These are phyloP conservation scores for Helicosporidium sp. DNA, from an alignment of 139 green algal species.

Conservation along the genomic window DNA sequence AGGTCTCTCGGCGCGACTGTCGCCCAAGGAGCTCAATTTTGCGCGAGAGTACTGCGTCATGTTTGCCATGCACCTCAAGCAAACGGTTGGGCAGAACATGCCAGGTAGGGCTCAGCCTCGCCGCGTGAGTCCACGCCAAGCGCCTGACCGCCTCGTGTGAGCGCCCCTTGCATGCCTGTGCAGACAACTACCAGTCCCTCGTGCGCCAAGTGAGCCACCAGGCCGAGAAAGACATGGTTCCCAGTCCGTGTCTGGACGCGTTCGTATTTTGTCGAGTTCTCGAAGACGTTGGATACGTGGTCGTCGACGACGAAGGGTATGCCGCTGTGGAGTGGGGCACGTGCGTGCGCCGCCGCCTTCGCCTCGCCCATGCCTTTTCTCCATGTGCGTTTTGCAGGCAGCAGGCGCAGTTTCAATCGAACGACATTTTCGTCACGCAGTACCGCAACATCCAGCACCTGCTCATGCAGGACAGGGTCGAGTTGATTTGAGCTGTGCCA, in stretches of 20 bases:
- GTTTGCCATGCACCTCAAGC: constrained; percentile 18
- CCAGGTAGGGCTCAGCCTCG: too few relatives aligned
- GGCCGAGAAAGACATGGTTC: constrained; percentile 22
- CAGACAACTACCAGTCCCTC: constrained; percentile 21
- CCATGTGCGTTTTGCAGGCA: too few relatives aligned
- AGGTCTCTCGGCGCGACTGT: constrained; percentile 14
- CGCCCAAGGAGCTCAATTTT: constrained; percentile 13
- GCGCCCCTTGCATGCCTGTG: not conserved
- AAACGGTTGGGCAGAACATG: constrained; percentile 14
- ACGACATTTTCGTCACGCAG: too few relatives aligned
- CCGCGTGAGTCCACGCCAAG: not conserved
- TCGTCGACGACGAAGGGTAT: constrained; percentile 22
- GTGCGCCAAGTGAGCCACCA: constrained; percentile 17
- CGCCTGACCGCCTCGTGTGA: too few relatives aligned
- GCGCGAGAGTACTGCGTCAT: constrained; percentile 18
- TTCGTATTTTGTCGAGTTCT: constrained; percentile 30
- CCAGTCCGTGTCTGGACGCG: constrained; percentile 15
- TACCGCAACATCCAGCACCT: too few relatives aligned
- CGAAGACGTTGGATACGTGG: constrained; percentile 21
- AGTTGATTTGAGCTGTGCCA: too few relatives aligned
- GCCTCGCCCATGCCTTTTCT: too few relatives aligned
- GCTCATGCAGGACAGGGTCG: too few relatives aligned
- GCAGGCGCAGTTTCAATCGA: too few relatives aligned
- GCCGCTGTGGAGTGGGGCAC: too few relatives aligned
- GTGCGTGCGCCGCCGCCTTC: too few relatives aligned